These are phyloP conservation scores for Penicillium verrucosum DNA, from an alignment of 2,329 filamentous ascomycete genomes.

Conservation along the genomic window DNA sequence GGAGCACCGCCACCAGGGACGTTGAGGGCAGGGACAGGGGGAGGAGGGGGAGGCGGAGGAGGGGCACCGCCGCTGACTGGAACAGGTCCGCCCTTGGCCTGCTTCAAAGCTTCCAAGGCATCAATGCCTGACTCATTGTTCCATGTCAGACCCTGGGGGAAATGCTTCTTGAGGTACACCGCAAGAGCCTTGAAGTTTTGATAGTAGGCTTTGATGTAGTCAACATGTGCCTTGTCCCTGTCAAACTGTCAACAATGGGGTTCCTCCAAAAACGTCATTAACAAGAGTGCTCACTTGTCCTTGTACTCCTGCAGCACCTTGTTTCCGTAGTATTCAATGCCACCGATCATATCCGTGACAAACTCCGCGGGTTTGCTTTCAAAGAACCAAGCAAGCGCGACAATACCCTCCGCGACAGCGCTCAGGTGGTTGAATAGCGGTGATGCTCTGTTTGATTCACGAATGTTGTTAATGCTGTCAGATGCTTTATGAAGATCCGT, in stretches of 20 bases:
- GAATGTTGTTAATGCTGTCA: conserved; percentile 72
- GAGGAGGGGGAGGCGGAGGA: conserved; percentile 51
- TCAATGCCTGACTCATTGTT: conserved; percentile 73
- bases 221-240: conserved; percentile 74
- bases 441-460: conserved; percentile 74
- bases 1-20: conserved; percentile 57
- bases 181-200: conserved; percentile 79
- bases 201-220: conserved; percentile 93
- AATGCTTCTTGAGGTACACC: conserved; percentile 81
- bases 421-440: conserved; percentile 77
- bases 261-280: not conserved
- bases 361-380: conserved; percentile 80
- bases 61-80: conserved; percentile 36
- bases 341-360: conserved; percentile 75
- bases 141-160: conserved; percentile 77
- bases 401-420: conserved; percentile 85
- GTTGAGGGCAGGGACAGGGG: conserved; percentile 45
- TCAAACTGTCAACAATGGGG: conserved; percentile 18
- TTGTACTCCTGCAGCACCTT: conserved; percentile 88
- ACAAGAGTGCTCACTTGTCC: conserved; percentile 58
- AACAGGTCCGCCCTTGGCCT: conserved; percentile 49
- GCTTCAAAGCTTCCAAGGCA: conserved; percentile 65
- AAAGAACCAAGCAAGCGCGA: conserved; percentile 86
- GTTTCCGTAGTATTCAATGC: conserved; percentile 92
- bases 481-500: conserved; percentile 84